Evolutionary conservation across 768 basidiomycete genomes (phyloP).

Genomic region (Podaxis sp.): DNA sequence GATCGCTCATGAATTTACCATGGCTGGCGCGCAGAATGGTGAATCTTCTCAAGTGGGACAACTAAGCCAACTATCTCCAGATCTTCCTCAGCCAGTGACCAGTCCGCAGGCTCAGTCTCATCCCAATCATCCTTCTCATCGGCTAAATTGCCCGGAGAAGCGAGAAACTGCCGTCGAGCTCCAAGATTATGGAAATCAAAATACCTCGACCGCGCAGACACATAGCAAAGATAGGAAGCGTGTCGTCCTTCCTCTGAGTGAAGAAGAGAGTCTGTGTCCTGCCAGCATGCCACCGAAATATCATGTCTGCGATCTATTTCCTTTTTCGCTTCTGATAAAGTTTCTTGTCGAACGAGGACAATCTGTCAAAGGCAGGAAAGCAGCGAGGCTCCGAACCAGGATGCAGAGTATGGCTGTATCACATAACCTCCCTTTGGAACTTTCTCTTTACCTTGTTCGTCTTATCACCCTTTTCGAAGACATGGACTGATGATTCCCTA

Average conservation of each 20-base stretch:
- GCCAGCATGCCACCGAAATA: conserved; percentile 59
- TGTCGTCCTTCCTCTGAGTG: conserved; percentile 35
- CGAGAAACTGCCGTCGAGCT: no score
- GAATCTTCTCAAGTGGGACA: neutral
- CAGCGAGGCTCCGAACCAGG: conserved; percentile 52
- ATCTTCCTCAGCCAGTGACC: conserved; percentile 26
- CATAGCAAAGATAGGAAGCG: conserved; percentile 18
- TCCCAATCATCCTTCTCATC: neutral
- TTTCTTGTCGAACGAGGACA: conserved; percentile 46
- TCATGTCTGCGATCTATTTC: conserved; percentile 63
- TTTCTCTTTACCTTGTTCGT: conserved; percentile 65
- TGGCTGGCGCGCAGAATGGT: neutral
- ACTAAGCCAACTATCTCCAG: conserved; percentile 14
- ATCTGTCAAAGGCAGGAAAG: conserved; percentile 62
- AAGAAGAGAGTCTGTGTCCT: conserved; percentile 51
- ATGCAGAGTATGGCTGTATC: conserved; percentile 42
- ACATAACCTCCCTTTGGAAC: conserved; percentile 69
- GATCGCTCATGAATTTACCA: neutral
- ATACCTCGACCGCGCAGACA: neutral
- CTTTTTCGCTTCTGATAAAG: conserved; percentile 60
- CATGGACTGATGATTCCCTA: conserved; percentile 25
- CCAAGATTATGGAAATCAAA: neutral
- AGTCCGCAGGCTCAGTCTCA: neutral
- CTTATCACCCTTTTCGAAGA: neutral
- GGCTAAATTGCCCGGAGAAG: neutral